phyloP scores from a whole-genome alignment of 768 basidiomycete genomes.

The Daedaleopsis sinensis region DNA sequence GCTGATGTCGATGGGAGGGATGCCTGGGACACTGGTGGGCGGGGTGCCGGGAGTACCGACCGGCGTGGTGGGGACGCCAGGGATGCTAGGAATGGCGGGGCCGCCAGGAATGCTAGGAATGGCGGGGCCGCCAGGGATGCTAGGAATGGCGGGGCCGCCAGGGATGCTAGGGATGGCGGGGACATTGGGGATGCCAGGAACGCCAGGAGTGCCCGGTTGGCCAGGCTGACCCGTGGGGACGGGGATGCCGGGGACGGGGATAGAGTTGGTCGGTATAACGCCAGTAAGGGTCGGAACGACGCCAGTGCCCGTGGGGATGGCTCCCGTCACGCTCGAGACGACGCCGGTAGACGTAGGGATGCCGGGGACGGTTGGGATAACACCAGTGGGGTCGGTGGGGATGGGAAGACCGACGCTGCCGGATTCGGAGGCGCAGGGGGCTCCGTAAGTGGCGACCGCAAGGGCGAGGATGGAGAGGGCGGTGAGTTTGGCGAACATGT shows the following conservation, averaged over 20 bases:
- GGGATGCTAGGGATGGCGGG: no score
- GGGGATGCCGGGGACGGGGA: no score
- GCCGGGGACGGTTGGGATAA: background rate
- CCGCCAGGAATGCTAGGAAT: no score
- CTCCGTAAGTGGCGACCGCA: conserved; percentile 3
- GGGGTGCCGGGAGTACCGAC: no score
- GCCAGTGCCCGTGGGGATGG: background rate
- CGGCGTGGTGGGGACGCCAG: background rate
- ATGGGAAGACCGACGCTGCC: no score
- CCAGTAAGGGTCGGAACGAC: no score
- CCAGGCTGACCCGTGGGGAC: no score
- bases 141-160: background rate
- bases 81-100: background rate
- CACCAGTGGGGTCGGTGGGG: background rate
- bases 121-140: no score
- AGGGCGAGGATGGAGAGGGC: conserved; percentile 10
- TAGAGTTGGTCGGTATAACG: no score
- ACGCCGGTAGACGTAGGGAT: background rate
- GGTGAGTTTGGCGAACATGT: conserved; percentile 2
- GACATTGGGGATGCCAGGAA: no score
- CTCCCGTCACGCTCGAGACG: no score
- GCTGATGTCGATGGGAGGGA: background rate
- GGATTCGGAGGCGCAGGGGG: background rate
- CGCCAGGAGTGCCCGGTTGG: no score
- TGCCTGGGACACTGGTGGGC: background rate